phyloP scores from a whole-genome alignment of 2,329 filamentous ascomycete species.

The Pseudocercospora cruenta region DNA sequence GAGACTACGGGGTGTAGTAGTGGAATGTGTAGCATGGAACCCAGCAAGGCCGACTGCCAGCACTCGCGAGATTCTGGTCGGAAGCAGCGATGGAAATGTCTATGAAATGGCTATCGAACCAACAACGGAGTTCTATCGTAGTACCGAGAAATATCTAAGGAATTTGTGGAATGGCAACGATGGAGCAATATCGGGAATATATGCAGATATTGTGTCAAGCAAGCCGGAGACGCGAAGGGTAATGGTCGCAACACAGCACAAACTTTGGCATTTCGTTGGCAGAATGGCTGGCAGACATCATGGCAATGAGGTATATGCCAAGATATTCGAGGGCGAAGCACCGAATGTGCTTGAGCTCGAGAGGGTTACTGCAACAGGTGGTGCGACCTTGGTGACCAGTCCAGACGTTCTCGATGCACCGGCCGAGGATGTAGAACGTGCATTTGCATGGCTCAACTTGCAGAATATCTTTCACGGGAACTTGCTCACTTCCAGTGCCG shows the following conservation, averaged over 20 bases:
- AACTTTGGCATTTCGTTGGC: conserved; percentile 79
- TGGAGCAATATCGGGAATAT: conserved; percentile 81
- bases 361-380: conserved; percentile 60
- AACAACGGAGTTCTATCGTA: conserved; percentile 89
- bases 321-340: conserved; percentile 84
- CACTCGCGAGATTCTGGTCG: conserved; percentile 89
- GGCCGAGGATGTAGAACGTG: conserved; percentile 47
- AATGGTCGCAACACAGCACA: conserved; percentile 76
- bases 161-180: conserved; percentile 80
- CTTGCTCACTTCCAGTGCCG: conserved; percentile 61
- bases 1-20: conserved; percentile 79
- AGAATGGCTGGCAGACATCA: conserved; percentile 65
- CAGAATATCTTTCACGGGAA: conserved; percentile 89
- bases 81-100: conserved; percentile 88
- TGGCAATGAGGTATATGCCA: conserved; percentile 80
- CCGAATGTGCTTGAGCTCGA: conserved; percentile 75
- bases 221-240: conserved; percentile 74
- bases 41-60: conserved; percentile 89
- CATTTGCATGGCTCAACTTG: conserved; percentile 87
- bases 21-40: conserved; percentile 94
- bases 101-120: conserved; percentile 96
- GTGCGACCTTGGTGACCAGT: conserved; percentile 73
- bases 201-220: conserved; percentile 74
- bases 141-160: conserved; percentile 91
- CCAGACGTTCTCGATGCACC: conserved; percentile 64